phyloP scores from a whole-genome alignment of 2,329 filamentous ascomycete species.

The Cercospora sp. region DNA sequence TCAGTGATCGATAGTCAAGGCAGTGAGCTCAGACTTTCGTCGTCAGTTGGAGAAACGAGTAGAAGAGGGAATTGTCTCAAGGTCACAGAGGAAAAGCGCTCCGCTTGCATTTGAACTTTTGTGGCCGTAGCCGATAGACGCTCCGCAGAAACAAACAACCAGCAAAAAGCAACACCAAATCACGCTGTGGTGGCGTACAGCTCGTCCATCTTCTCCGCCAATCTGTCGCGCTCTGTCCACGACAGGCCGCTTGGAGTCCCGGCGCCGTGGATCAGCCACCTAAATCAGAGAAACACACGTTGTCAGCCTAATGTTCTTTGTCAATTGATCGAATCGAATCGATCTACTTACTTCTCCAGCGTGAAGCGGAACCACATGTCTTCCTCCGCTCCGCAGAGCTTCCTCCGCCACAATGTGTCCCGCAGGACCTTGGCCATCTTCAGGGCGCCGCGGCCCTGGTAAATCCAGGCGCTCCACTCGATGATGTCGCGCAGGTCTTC shows the following conservation, averaged over 20 bases:
- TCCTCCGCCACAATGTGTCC: background rate
- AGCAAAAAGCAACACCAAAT: background rate
- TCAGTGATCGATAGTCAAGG: background rate
- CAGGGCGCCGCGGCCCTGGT: background rate
- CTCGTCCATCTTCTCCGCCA: background rate
- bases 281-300: background rate
- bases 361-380: background rate
- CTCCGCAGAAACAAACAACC: background rate
- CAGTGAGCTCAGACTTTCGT: background rate
- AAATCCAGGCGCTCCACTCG: background rate
- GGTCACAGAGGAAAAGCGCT: background rate
- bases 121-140: background rate
- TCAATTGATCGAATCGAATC: background rate
- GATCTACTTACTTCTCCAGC: background rate
- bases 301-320: background rate
- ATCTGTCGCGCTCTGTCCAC: background rate
- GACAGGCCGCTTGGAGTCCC: background rate
- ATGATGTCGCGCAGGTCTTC: background rate
- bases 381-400: conserved; percentile 2
- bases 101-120: background rate
- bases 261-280: background rate
- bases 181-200: background rate
- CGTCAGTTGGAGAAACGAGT: background rate
- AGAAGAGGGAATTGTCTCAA: background rate
- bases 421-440: background rate